Evolutionary conservation across 2,329 filamentous ascomycete genomes (phyloP), one percentile per base, ranked within the genome.

Genomic region (Ascochyta rabiei): DNA sequence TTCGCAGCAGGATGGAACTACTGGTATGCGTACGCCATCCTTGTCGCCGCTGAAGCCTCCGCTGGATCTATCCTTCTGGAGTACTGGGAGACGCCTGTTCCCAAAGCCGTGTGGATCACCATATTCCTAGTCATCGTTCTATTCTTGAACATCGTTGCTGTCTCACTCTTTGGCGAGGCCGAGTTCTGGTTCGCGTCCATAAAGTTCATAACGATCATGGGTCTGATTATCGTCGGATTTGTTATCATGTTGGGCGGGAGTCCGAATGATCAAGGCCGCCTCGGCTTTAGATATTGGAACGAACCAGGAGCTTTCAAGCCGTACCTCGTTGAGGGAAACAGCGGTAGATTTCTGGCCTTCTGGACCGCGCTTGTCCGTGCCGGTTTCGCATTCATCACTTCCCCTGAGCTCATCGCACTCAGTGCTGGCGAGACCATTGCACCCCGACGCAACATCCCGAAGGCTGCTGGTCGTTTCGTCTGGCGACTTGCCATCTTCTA

Each of bases 211-310:
- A 73, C 70, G 4, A 73, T 73, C 40, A 72, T 75, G 54, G 72
- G 69, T 2, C 60, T 75, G 1, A 67, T 75, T 44, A 71, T 73
- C 34, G 62, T 73, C 7, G 71, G 71, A 6, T 66, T 74, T 38
- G 68, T 72, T 39, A 73, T 74, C 53, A 72, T 73, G 70, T 56
- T 74, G 2, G 71, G 71, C 5, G 71, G 71, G 4, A 70, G 67
- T 50, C 71, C 71, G 0, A 73, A 74, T 24, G 64, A 68, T 21
- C 70, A 74, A 52, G 71, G 68, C 3, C 46, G 45, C 18, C 59
- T 74, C 0, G 88, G 88, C 1, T 90, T 90, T 68, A 73, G 79
- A 28, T 90, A 89, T 71, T 91, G 89, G 89, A 82, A 78, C 38
- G 70, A 86, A 16, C 88, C 89, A 0, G 88, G 86, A 0, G 85